phyloP scores from a whole-genome alignment of 805 yeast genomes.

The Jamesozyma spencerorum region DNA sequence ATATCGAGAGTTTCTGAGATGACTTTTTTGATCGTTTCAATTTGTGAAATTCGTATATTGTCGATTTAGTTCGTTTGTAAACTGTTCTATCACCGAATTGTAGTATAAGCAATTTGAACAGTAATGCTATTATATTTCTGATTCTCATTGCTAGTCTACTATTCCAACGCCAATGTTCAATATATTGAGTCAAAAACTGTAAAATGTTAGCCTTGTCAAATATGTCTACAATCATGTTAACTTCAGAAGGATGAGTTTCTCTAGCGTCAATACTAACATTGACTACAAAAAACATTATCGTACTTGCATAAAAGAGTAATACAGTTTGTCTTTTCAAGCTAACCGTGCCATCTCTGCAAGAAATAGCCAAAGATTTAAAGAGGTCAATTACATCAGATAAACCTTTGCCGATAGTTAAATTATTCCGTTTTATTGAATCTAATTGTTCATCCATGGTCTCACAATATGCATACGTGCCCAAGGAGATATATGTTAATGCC shows the following conservation, averaged over 20 bases:
- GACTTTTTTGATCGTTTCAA: slow-evolving; percentile 17
- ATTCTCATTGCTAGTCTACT: slow-evolving; percentile 37
- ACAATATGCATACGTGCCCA: slow-evolving; percentile 18
- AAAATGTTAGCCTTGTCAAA: slow-evolving; percentile 32
- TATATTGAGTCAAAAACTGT: slow-evolving; percentile 35
- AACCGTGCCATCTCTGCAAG: slow-evolving; percentile 19
- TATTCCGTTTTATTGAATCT: slow-evolving; percentile 16
- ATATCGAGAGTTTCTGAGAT: slow-evolving; percentile 38
- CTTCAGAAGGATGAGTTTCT: slow-evolving; percentile 4
- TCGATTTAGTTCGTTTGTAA: slow-evolving; percentile 37
- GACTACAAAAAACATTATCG: slow-evolving; percentile 19
- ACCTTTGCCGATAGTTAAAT: slow-evolving; percentile 10
- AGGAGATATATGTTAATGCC: slow-evolving; percentile 19
- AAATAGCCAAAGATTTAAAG: slow-evolving; percentile 17
- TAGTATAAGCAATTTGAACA: slow-evolving; percentile 46
- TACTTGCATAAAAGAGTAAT: slow-evolving; percentile 19
- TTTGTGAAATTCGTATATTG: slow-evolving; percentile 36
- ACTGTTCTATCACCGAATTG: slow-evolving; percentile 51
- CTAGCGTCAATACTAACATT: slow-evolving; percentile 18
- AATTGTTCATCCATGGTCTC: slow-evolving; percentile 13
- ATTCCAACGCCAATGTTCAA: slow-evolving; percentile 63
- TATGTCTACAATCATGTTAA: slow-evolving; percentile 5
- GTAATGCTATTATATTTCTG: slow-evolving; percentile 45
- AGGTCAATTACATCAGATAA: slow-evolving; percentile 9
- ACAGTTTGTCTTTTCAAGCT: slow-evolving; percentile 15